phyloP scores from a whole-genome alignment of 257 asterid species.

The Plantago ovata region DNA sequence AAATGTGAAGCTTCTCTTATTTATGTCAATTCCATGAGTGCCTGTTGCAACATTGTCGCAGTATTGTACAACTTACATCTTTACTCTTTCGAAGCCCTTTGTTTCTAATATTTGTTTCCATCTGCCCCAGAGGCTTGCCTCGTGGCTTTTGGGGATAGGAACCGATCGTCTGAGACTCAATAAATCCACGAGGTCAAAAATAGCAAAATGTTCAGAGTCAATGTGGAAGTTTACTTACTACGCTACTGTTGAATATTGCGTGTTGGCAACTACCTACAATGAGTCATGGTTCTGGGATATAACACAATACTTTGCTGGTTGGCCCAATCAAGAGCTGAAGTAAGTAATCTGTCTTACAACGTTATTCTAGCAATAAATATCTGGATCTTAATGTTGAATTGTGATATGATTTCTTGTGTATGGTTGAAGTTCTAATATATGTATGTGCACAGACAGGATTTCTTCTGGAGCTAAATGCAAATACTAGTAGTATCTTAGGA shows the following conservation, averaged over 20 bases:
- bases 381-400: too few species aligned
- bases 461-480: too few species aligned
- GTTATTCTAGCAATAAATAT: too few species aligned
- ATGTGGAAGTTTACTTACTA: slow-evolving; percentile 94
- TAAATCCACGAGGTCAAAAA: slow-evolving; percentile 53
- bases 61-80: too few species aligned
- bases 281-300: slow-evolving; percentile 76
- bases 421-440: too few species aligned
- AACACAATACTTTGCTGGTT: slow-evolving; percentile 60
- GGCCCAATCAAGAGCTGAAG: slow-evolving; percentile 85
- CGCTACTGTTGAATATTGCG: slow-evolving; percentile 58
- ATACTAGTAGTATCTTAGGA: too few species aligned
- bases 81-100: slow-evolving; percentile 9
- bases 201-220: slow-evolving; percentile 84
- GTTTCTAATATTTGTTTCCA: slow-evolving; percentile 26
- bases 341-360: slow-evolving; percentile 10
- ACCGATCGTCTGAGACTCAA: slow-evolving; percentile 38
- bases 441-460: too few species aligned
- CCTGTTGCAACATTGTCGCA: background rate
- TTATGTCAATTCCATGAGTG: background rate
- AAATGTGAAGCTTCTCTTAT: background rate
- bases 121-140: slow-evolving; percentile 64
- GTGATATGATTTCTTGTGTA: too few species aligned
- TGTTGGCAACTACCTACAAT: slow-evolving; percentile 40
- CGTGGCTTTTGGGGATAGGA: slow-evolving; percentile 56